phyloP scores from a whole-genome alignment of 2,329 filamentous ascomycete genomes.

The Fusarium tjaetaba region DNA sequence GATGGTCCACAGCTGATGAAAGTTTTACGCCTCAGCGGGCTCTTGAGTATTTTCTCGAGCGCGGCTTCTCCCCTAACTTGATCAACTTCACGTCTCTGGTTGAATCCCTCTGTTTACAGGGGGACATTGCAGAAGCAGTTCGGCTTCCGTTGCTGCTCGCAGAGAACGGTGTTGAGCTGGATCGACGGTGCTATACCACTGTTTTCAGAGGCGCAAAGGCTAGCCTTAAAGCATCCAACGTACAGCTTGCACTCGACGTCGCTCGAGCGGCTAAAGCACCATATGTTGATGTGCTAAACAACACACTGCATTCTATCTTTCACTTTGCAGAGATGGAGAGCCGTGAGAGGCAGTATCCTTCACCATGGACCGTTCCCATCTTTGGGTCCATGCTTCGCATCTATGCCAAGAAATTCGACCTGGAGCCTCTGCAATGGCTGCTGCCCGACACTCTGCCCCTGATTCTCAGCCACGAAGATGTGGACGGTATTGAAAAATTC shows the following conservation, averaged over 20 bases:
- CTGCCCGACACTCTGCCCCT: conserved; percentile 50
- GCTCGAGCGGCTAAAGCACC: conserved; percentile 61
- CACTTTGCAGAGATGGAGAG: conserved; percentile 55
- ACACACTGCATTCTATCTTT: conserved; percentile 61
- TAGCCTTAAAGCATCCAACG: conserved; percentile 61
- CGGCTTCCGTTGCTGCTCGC: conserved; percentile 48
- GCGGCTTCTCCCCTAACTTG: conserved; percentile 71
- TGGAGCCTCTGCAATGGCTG: conserved; percentile 56
- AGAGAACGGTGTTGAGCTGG: conserved; percentile 64
- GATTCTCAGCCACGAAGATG: conserved; percentile 38
- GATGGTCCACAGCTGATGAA: conserved; percentile 27
- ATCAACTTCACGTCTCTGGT: conserved; percentile 74
- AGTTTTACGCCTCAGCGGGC: conserved; percentile 47
- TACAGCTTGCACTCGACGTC: conserved; percentile 54
- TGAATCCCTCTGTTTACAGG: conserved; percentile 71
- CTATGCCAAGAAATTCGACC: conserved; percentile 60
- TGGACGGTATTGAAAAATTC: conserved; percentile 38
- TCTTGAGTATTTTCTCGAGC: conserved; percentile 59
- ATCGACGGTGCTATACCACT: conserved; percentile 73
- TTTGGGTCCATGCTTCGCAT: conserved; percentile 60
- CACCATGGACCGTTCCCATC: conserved; percentile 50
- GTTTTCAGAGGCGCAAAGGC: conserved; percentile 77
- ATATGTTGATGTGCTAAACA: conserved; percentile 48
- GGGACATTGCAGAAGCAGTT: conserved; percentile 50
- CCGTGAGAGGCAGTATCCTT: conserved; percentile 39